phyloP scores from a whole-genome alignment of 805 yeast species.

The Hanseniaspora taiwanica region DNA sequence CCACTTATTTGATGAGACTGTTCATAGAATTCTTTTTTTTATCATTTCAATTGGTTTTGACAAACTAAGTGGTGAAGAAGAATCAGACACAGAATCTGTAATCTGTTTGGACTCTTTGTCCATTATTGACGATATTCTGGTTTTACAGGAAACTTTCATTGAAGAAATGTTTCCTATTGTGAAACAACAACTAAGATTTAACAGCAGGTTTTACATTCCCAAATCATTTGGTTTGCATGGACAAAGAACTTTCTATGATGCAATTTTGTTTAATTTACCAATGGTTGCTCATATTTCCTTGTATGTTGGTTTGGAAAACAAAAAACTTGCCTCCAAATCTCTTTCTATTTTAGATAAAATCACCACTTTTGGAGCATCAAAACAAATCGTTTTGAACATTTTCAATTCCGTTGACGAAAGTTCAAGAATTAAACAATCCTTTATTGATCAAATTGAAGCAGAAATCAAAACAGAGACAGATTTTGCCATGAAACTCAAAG shows the following conservation, averaged over 20 bases:
- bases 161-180: conserved; percentile 27
- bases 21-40: conserved; percentile 41
- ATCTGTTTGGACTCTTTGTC: conserved; percentile 22
- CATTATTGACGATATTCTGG: conserved; percentile 33
- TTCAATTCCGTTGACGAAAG: conserved; percentile 72
- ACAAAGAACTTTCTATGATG: conserved; percentile 52
- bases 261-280: conserved; percentile 56
- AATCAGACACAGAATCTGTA: conserved; percentile 16
- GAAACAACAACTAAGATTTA: conserved; percentile 16
- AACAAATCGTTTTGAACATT: conserved; percentile 53
- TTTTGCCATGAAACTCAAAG: conserved; percentile 38
- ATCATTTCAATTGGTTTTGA: conserved; percentile 52
- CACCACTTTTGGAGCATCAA: conserved; percentile 30
- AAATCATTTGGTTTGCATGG: conserved; percentile 42
- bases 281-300: conserved; percentile 62
- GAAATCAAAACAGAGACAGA: conserved; percentile 27
- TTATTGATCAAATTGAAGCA: conserved; percentile 52
- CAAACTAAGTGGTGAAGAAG: conserved; percentile 21
- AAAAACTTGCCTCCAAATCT: conserved; percentile 38
- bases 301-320: conserved; percentile 49
- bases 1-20: conserved; percentile 45
- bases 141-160: conserved; percentile 44
- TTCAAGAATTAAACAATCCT: conserved; percentile 53
- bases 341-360: conserved; percentile 40
- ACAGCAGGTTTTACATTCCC: conserved; percentile 16